phyloP scores from a whole-genome alignment of 2,329 filamentous ascomycete genomes.

The Alternaria burnsii region DNA sequence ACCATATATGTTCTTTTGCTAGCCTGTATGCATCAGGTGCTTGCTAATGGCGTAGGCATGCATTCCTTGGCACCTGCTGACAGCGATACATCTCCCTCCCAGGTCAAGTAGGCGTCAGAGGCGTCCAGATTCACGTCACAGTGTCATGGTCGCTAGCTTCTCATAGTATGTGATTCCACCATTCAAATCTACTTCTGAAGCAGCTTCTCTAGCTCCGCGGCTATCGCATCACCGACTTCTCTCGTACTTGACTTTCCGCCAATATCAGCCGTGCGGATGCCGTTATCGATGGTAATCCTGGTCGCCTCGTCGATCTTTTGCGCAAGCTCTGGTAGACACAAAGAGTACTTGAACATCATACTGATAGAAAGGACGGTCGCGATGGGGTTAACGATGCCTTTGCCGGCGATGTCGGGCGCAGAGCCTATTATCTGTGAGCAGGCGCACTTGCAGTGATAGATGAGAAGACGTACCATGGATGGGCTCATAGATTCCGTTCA shows the following conservation, averaged over 20 bases:
- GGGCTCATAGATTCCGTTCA: constrained; percentile 96
- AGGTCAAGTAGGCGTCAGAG: background rate
- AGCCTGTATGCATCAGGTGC: background rate
- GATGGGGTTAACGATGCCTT: constrained; percentile 91
- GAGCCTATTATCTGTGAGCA: constrained; percentile 65
- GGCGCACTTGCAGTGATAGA: background rate
- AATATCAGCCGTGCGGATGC: constrained; percentile 83
- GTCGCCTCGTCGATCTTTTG: constrained; percentile 83
- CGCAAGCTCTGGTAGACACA: constrained; percentile 80
- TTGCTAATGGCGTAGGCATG: too few species aligned
- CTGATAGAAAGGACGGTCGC: constrained; percentile 90
- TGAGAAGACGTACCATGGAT: constrained; percentile 77
- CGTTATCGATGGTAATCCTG: constrained; percentile 78
- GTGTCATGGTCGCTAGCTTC: background rate
- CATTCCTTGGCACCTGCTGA: too few species aligned
- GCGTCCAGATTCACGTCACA: background rate
- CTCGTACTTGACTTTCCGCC: constrained; percentile 77
- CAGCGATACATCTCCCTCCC: background rate
- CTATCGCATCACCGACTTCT: constrained; percentile 85
- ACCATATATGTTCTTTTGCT: background rate
- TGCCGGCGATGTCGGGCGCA: constrained; percentile 90
- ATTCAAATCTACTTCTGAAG: constrained; percentile 54
- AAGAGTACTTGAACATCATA: constrained; percentile 96
- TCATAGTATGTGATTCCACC: background rate
- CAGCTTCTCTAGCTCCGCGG: constrained; percentile 74